phyloP scores from a whole-genome alignment of 2,329 filamentous ascomycete species.

The Calonectria henricotiae region DNA sequence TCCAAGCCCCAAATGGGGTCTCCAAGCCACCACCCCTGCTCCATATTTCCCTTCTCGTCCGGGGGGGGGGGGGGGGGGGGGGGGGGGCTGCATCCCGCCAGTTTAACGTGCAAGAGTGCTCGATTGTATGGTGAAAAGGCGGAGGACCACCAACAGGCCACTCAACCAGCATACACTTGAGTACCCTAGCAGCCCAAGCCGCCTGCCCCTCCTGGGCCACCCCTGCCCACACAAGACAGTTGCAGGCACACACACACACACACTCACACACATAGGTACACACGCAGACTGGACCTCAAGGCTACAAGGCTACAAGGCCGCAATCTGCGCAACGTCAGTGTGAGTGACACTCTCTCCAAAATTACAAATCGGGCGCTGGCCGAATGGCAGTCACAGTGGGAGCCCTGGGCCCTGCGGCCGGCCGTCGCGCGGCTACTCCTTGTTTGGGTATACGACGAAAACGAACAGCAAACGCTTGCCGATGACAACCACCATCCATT shows the following conservation, averaged over 20 bases:
- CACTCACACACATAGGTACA: too few species aligned
- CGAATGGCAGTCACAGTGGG: neutral
- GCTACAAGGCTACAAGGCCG: constrained; percentile 30
- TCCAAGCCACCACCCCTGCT: constrained; percentile 38
- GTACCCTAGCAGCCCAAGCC: neutral
- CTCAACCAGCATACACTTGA: constrained; percentile 1
- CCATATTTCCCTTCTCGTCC: constrained; percentile 43
- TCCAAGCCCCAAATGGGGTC: constrained; percentile 32
- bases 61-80: constrained; percentile 36
- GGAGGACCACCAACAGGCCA: constrained; percentile 38
- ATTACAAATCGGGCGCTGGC: constrained; percentile 5
- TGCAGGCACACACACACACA: too few species aligned
- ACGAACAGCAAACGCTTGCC: too few species aligned
- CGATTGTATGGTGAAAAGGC: constrained; percentile 51
- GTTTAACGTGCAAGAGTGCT: constrained; percentile 48
- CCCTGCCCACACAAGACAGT: neutral
- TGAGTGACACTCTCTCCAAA: too few species aligned
- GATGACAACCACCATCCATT: neutral
- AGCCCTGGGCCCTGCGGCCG: neutral
- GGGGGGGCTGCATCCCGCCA: constrained; percentile 47
- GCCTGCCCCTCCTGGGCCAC: neutral
- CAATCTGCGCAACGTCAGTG: neutral
- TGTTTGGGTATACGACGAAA: too few species aligned
- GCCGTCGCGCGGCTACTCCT: neutral
- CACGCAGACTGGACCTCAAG: constrained; percentile 14